Conservation (phyloP, 2,329 filamentous ascomycete species). For the Fusarium tupiense region DNA sequence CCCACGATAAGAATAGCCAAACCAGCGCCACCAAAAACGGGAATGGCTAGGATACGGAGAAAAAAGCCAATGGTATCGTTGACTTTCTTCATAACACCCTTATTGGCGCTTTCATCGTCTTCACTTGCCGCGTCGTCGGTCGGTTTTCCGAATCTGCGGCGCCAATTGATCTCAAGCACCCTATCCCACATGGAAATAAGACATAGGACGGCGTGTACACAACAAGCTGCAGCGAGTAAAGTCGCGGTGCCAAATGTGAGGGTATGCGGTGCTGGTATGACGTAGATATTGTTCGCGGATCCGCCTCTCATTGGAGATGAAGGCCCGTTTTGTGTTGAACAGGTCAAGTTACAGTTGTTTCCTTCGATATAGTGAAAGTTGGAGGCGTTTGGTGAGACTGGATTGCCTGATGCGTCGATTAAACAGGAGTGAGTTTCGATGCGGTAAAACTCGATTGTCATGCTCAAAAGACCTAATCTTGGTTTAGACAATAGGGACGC, state of each 20-base stretch:
- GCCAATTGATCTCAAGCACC: slow-evolving; percentile 71
- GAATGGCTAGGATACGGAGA: slow-evolving; percentile 65
- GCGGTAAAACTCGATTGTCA: slow-evolving; percentile 73
- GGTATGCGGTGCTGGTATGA: slow-evolving; percentile 65
- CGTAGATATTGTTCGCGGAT: slow-evolving; percentile 68
- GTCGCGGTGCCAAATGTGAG: slow-evolving; percentile 69
- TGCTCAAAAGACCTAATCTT: slow-evolving; percentile 62
- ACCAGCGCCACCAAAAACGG: slow-evolving; percentile 67
- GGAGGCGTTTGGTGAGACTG: slow-evolving; percentile 47
- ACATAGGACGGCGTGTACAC: slow-evolving; percentile 70
- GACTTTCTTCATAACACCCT: slow-evolving; percentile 60
- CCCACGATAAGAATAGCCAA: slow-evolving; percentile 68
- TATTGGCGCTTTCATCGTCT: slow-evolving; percentile 60
- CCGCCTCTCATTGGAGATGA: slow-evolving; percentile 64
- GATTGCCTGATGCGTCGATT: slow-evolving; percentile 49
- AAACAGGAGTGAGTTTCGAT: slow-evolving; percentile 56
- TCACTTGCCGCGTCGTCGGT: slow-evolving; percentile 35
- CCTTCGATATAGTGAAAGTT: slow-evolving; percentile 56
- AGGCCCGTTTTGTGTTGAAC: slow-evolving; percentile 57
- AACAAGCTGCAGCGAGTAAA: slow-evolving; percentile 70
- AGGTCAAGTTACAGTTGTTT: slow-evolving; percentile 58
- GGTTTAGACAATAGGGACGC: no score
- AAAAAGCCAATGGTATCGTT: slow-evolving; percentile 65
- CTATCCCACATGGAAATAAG: slow-evolving; percentile 71
- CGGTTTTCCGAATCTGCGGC: slow-evolving; percentile 47